Base-by-base conservation (phyloP, 202 grass and related monocot species). In the Panicum virgatum region DNA sequence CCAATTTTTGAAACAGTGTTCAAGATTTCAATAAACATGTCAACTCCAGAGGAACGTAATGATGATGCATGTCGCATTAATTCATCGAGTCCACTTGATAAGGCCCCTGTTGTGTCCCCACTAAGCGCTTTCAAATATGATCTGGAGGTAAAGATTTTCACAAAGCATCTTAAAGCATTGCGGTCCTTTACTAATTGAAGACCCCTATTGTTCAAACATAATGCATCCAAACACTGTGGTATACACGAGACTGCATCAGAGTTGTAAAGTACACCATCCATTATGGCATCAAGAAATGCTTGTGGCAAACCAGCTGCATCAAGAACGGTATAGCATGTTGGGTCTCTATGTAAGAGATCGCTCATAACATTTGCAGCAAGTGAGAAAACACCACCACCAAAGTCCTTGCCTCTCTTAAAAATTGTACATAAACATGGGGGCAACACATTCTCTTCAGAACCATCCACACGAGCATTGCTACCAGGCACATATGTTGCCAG, bases 341-440 rank as follows among this genome's bases (percentile, higher is more conserved):
- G 93, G 84, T 96, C 93, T 86, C 90, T 96, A 69, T 96, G 93
- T 81, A 96, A 92, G 77, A 96, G 85, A 96, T 96, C 90, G 77
- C 80, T 92, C 87, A 92, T 92, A 50, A 92, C 87, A 86, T 86
- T 89, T 73, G 90, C 90, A 57, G 85, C 90, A 76, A 96, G 85
- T 74, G 93, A 92, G 72, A 96, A 96, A 47, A 96, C 85, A 23
- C 90, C 90, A 72, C 90, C 93, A 66, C 93, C 93, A 34, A 96
- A 96, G 50, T 92, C 90, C 77, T 86, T 92, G 25, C 77, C 85
- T 82, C 87, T 92, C 76, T 72, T 96, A 79, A 96, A 96, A 80
- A 96, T 92, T 19, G 77, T 86, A 71, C 83, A 92, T 69, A 96
- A 86, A 85, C 89, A 96, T 66, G 90, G 73, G 18, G 89, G 93